Percentiles rank a stretch among this genome's conserved stretches.
phyloP scores from a whole-genome alignment of 2,329 filamentous ascomycete genomes.

The Exophiala viscosa region DNA sequence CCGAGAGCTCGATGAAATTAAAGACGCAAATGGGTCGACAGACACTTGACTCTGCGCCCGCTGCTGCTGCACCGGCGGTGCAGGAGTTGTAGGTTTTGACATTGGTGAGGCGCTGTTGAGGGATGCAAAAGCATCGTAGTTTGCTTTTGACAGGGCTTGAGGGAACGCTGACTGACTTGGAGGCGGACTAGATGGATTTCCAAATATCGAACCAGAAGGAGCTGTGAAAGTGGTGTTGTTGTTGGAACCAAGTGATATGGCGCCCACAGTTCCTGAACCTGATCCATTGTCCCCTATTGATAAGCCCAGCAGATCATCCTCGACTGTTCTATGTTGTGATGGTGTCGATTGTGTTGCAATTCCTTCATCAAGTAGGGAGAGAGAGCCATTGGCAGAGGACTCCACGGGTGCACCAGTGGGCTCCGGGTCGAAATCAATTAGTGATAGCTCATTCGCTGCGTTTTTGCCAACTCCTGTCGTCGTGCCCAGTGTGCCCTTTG shows the following conservation, averaged over 20 bases:
- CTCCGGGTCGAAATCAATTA: slow-evolving; percentile 81
- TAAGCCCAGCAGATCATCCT: slow-evolving; percentile 86
- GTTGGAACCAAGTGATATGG: slow-evolving; percentile 77
- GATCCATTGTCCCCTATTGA: slow-evolving; percentile 71
- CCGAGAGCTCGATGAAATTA: slow-evolving; percentile 52
- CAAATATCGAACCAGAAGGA: slow-evolving; percentile 19
- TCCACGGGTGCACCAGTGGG: slow-evolving; percentile 35
- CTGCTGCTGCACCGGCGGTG: slow-evolving; percentile 39
- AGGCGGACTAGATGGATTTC: slow-evolving; percentile 17
- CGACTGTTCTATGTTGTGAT: slow-evolving; percentile 62
- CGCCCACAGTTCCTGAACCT: slow-evolving; percentile 63
- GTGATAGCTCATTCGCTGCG: slow-evolving; percentile 73
- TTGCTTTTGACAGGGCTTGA: slow-evolving; percentile 48
- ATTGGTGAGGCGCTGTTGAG: slow-evolving; percentile 46
- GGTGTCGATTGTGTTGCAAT: slow-evolving; percentile 41
- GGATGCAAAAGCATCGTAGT: slow-evolving; percentile 56
- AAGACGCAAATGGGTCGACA: slow-evolving; percentile 60
- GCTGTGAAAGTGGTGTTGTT: slow-evolving; percentile 52
- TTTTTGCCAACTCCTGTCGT: slow-evolving; percentile 64
- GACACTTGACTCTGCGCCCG: slow-evolving; percentile 38
- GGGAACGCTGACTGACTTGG: slow-evolving; percentile 37
- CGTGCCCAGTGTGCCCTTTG: slow-evolving; percentile 71
- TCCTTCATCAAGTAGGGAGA: slow-evolving; percentile 36
- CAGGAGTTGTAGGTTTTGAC: slow-evolving; percentile 50
- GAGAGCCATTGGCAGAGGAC: slow-evolving; percentile 35